Percentiles rank a stretch among this genome's conserved stretches.
These are phyloP conservation scores for Oemleria cerasiformis DNA, from an alignment of 306 rosid species.

Conservation along the genomic window DNA sequence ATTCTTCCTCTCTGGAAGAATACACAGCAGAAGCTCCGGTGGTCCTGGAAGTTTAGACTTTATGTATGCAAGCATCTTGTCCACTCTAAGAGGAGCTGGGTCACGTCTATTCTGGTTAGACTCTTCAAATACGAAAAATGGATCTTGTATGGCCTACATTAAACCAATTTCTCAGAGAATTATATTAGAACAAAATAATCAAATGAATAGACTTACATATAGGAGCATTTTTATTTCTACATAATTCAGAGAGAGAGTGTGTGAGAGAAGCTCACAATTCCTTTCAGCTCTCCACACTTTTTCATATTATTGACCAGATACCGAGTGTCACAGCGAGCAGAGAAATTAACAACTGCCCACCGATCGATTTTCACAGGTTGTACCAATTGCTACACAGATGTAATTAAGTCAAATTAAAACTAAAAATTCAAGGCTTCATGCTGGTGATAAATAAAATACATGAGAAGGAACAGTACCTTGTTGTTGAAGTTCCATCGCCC, in stretches of 20 bases:
- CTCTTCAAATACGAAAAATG: slow-evolving; percentile 26
- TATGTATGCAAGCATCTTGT: slow-evolving; percentile 15
- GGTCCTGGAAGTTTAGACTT: not conserved
- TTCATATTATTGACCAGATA: not conserved
- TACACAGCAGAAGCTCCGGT: slow-evolving; percentile 39
- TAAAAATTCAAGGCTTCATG: not conserved
- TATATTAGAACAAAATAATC: slow-evolving; percentile 3
- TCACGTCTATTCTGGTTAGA: not conserved
- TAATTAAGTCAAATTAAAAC: not conserved
- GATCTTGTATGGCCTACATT: slow-evolving; percentile 19
- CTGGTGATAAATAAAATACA: not conserved
- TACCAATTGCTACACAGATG: slow-evolving; percentile 19
- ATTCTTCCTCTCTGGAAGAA: slow-evolving; percentile 45
- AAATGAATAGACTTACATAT: not conserved
- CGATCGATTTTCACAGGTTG: slow-evolving; percentile 28
- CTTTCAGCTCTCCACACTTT: slow-evolving; percentile 27
- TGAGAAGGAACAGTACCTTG: slow-evolving; percentile 25
- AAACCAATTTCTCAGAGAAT: not conserved
- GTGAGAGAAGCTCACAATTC: slow-evolving; percentile 26
- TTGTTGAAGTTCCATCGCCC: slow-evolving; percentile 49
- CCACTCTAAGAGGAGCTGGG: slow-evolving; percentile 32
- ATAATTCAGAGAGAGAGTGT: not conserved
- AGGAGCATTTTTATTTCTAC: not conserved
- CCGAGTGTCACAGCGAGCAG: slow-evolving; percentile 22
- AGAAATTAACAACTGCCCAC: slow-evolving; percentile 52